Evolutionary conservation across 371 early-diverging fungal species (phyloP).

Genomic region (Mucor piriformis): DNA sequence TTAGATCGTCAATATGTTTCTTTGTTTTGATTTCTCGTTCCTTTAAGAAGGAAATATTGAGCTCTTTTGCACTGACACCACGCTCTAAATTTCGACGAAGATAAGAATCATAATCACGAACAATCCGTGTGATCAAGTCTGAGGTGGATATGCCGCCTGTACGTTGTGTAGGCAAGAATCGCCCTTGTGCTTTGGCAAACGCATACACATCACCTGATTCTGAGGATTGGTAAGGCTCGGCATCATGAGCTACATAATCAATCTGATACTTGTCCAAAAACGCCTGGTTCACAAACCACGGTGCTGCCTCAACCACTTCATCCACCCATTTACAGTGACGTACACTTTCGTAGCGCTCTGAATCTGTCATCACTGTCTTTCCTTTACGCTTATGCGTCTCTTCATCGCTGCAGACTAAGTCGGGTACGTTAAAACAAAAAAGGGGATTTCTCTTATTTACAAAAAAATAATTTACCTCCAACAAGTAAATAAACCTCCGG

Average conservation of each 20-base stretch:
- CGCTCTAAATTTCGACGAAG: slow-evolving; percentile 91
- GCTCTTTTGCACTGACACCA: slow-evolving; percentile 89
- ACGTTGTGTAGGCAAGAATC: slow-evolving; percentile 90
- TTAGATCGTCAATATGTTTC: slow-evolving; percentile 66
- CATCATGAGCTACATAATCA: slow-evolving; percentile 99
- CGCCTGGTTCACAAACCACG: slow-evolving; percentile 89
- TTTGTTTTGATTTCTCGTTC: slow-evolving; percentile 76
- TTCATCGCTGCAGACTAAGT: slow-evolving; percentile 78
- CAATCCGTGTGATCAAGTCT: slow-evolving; percentile 94
- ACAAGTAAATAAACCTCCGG: slow-evolving; percentile 87
- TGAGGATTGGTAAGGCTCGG: slow-evolving; percentile 84
- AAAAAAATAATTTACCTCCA: slow-evolving; percentile 65
- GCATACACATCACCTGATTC: slow-evolving; percentile 94
- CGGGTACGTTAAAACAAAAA: neutral
- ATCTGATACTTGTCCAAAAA: slow-evolving; percentile 90
- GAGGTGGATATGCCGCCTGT: slow-evolving; percentile 96
- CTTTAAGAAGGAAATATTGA: slow-evolving; percentile 88
- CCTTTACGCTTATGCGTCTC: slow-evolving; percentile 90
- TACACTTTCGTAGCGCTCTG: slow-evolving; percentile 88
- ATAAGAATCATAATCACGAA: slow-evolving; percentile 94
- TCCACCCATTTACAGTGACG: slow-evolving; percentile 97
- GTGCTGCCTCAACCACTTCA: slow-evolving; percentile 87
- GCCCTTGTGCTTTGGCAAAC: slow-evolving; percentile 86
- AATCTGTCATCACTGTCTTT: slow-evolving; percentile 88
- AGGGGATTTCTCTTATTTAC: neutral